These are phyloP conservation scores for Daldinia decipiens DNA, from an alignment of 495 filamentous ascomycete species.

Conservation along the genomic window DNA sequence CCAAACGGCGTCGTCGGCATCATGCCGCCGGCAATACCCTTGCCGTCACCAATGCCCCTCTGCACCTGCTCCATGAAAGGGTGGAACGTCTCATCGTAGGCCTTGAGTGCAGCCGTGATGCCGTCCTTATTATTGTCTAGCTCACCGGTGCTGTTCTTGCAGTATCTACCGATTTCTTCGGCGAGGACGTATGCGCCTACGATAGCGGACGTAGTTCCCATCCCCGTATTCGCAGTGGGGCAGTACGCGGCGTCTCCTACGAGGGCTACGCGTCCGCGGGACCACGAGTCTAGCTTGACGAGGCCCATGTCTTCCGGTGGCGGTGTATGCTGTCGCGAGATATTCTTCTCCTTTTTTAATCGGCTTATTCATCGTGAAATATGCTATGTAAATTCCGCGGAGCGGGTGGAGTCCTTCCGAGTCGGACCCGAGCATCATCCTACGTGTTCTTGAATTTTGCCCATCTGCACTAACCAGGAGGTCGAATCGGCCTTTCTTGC, in stretches of 20 bases:
- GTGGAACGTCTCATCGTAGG: constrained; percentile 55
- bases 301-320: constrained; percentile 52
- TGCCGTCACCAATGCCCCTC: constrained; percentile 38
- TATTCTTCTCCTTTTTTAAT: constrained; percentile 51
- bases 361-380: constrained; percentile 54
- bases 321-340: constrained; percentile 49
- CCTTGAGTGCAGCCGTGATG: constrained; percentile 46
- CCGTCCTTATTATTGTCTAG: constrained; percentile 3
- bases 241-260: constrained; percentile 65
- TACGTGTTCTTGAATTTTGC: constrained; percentile 54
- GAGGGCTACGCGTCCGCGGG: constrained; percentile 54
- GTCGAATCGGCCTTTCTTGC: constrained; percentile 52
- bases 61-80: constrained; percentile 58
- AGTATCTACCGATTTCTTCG: constrained; percentile 59
- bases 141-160: background rate
- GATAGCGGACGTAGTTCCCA: constrained; percentile 60
- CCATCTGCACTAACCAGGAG: constrained; percentile 64
- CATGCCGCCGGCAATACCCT: constrained; percentile 17
- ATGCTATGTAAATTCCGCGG: constrained; percentile 44
- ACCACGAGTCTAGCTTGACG: constrained; percentile 56
- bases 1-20: constrained; percentile 47
- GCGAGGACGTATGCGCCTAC: constrained; percentile 64
- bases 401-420: constrained; percentile 47
- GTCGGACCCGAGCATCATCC: constrained; percentile 50
- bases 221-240: constrained; percentile 58